Base-by-base conservation (phyloP, 257 asterid genomes). In the Hygrophila difformis region DNA sequence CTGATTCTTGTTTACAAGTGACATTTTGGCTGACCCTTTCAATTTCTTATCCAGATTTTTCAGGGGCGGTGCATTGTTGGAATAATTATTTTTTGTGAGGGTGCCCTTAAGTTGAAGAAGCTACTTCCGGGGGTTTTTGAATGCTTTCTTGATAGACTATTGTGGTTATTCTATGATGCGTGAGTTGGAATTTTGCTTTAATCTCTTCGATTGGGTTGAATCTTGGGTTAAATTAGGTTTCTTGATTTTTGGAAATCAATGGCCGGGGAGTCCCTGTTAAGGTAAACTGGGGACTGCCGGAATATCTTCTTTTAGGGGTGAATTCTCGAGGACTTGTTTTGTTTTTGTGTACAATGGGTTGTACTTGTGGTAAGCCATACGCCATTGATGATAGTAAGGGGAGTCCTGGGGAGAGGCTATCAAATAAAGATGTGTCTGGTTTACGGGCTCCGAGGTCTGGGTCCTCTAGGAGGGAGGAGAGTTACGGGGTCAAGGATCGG, bases 331-430 rank as follows among this genome's bases (percentile, higher is more conserved):
- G 60, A 59, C 51, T 72, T 75, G 67, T 21, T 71, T 34, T 56
- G 36, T 26, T 26, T 42, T 57, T 57, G 28, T 21, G 61, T 73
- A 55, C 22, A 69, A 87, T 87, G 97, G 97, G 97, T 18, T 64
- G 82, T 75, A 55, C 49, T 57, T 82, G 85, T 61, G 73, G 94
- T 62, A 87, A 82, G 64, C 82, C 89, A 51, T 67, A 78, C 67
- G 84, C 93, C 55, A 64, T 82, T 71, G 93, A 77, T 54, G 89
- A 77, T 59, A 68, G 80, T 53, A 71, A 69, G 63, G 91, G 79
- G 66, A 77, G 84, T 65, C 86, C 84, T 4, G 65, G 71, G 73
- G 94, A 82, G 66, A 72, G 89, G 66, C 21, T 63, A 38, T 53
- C 88, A 18, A 71, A 65, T 65, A 82, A 82, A 61, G 51, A 63